phyloP scores from a whole-genome alignment of 495 filamentous ascomycete genomes.

The Lasiosphaeria miniovina region DNA sequence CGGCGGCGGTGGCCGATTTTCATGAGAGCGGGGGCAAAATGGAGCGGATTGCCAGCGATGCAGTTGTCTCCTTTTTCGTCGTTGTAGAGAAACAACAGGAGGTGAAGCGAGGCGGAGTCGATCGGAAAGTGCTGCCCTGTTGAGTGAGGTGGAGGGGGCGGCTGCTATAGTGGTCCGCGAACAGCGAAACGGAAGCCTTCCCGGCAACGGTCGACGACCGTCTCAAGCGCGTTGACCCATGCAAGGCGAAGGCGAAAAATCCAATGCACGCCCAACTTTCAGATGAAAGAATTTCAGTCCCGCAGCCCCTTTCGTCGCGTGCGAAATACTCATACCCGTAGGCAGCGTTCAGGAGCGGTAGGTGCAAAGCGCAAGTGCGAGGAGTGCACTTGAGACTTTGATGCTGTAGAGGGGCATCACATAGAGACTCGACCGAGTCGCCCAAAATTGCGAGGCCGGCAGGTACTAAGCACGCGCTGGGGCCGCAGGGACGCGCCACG shows the following conservation, averaged over 20 bases:
- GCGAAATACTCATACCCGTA: too few species aligned
- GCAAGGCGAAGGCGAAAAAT: conserved; percentile 3
- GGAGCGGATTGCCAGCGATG: too few species aligned
- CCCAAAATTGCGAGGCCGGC: conserved; percentile 12
- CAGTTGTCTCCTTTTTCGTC: too few species aligned
- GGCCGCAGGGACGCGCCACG: conserved; percentile 16
- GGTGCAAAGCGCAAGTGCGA: neutral
- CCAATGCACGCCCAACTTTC: neutral
- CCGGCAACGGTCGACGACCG: conserved; percentile 18
- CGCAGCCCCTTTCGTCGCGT: too few species aligned
- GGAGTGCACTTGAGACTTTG: conserved; percentile 5
- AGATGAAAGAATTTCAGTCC: neutral
- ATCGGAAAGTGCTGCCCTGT: neutral
- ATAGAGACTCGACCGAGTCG: conserved; percentile 11
- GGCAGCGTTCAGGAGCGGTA: neutral
- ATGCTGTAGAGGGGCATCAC: conserved; percentile 18
- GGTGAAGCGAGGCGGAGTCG: conserved; percentile 2
- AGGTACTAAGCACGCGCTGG: conserved; percentile 13
- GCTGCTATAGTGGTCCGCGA: conserved; percentile 3
- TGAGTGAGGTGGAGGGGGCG: conserved; percentile 3
- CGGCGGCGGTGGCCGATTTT: too few species aligned
- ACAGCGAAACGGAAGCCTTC: conserved; percentile 26
- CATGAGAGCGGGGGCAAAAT: too few species aligned
- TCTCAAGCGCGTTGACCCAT: conserved; percentile 7
- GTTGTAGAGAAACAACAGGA: too few species aligned